A percentile compares a stretch with the other conserved stretches of the same genome.
Conservation (phyloP, 768 basidiomycete genomes). For the Tulasnella sp. region DNA sequence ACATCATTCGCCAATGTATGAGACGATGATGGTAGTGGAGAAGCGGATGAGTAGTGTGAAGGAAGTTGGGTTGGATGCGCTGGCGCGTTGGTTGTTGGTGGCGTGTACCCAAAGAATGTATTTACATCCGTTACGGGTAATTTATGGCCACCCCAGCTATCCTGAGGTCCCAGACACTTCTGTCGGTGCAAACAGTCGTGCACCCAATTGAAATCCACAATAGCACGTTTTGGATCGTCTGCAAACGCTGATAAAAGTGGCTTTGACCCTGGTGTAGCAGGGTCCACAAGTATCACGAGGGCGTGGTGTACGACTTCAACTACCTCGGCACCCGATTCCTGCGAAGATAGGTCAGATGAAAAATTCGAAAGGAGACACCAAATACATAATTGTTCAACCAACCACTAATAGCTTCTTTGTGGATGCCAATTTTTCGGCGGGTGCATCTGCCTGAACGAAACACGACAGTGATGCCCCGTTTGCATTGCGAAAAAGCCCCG, state of each 20-base stretch:
- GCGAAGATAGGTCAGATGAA: no score
- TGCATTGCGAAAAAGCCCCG: constrained; percentile 9
- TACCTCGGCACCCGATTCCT: no score
- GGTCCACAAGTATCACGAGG: constrained; percentile 11
- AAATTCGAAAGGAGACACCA: no score
- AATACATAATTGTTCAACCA: no score
- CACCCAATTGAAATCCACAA: constrained; percentile 14
- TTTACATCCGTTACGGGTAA: constrained; percentile 12
- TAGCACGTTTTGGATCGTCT: not conserved
- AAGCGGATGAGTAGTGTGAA: not conserved
- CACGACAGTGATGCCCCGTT: constrained; percentile 11
- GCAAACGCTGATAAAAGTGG: constrained; percentile 5
- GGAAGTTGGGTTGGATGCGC: not conserved
- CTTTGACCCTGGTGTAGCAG: constrained; percentile 7
- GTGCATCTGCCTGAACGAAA: constrained; percentile 9
- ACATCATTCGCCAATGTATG: not conserved
- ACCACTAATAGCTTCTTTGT: constrained; percentile 13
- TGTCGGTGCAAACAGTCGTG: constrained; percentile 3
- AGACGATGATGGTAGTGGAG: not conserved
- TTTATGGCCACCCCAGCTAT: constrained; percentile 13
- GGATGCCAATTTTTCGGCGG: not conserved
- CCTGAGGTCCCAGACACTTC: constrained; percentile 8
- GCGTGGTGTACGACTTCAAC: constrained; percentile 7
- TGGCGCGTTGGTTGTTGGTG: not conserved
- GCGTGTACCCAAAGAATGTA: constrained; percentile 12